These are phyloP conservation scores for Trametes gibbosa DNA, from an alignment of 768 basidiomycete species.

Conservation along the genomic window DNA sequence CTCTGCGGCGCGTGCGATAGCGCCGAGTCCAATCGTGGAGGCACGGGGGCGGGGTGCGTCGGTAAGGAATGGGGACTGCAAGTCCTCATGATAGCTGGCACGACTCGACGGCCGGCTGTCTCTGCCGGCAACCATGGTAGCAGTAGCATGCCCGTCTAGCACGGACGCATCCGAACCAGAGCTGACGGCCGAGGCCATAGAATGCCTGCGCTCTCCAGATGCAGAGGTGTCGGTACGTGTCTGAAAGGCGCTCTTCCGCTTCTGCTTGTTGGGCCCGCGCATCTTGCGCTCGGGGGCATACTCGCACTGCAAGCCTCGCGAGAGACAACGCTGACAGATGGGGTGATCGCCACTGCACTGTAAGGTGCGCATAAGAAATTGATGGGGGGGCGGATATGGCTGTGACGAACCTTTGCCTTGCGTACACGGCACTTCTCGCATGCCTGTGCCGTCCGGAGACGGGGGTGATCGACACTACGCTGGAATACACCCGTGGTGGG, in stretches of 20 bases:
- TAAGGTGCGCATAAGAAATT: neutral
- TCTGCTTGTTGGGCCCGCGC: conserved; percentile 60
- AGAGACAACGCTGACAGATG: conserved; percentile 60
- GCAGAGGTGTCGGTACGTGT: conserved; percentile 1
- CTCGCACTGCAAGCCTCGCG: conserved; percentile 56
- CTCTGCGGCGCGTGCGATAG: neutral
- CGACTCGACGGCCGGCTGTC: neutral
- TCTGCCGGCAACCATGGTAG: neutral
- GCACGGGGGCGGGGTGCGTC: neutral
- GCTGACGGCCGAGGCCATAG: conserved; percentile 7
- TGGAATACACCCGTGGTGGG: conserved; percentile 64
- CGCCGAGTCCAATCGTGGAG: neutral
- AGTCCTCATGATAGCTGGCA: neutral
- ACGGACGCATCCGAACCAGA: neutral
- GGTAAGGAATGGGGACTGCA: neutral
- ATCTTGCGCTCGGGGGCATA: conserved; percentile 67
- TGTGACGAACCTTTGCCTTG: conserved; percentile 64
- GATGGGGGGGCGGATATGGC: neutral
- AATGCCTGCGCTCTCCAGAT: conserved; percentile 6
- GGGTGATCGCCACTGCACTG: conserved; percentile 76
- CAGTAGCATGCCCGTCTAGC: neutral
- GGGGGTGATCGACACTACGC: conserved; percentile 58
- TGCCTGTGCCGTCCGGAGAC: conserved; percentile 68
- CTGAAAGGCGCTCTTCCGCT: conserved; percentile 25
- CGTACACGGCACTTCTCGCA: conserved; percentile 72